Evolutionary conservation across 2,329 filamentous ascomycete genomes (phyloP).

Genomic region (Apiospora marii): DNA sequence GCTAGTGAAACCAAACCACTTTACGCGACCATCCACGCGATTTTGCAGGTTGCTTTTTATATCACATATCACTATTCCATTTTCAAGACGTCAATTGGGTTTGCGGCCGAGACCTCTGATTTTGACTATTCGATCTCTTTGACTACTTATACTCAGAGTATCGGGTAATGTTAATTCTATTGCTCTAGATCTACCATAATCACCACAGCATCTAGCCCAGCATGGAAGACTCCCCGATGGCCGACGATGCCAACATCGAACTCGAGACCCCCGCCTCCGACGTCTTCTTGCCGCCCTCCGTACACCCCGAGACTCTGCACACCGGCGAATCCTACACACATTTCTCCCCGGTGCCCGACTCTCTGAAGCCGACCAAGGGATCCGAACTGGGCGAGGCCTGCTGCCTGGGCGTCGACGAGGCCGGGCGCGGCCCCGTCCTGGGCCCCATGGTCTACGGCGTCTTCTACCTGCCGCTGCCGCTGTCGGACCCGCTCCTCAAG

Average conservation of each 20-base stretch:
- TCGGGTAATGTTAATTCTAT: background rate
- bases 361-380: slow-evolving; percentile 56
- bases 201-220: slow-evolving; percentile 16
- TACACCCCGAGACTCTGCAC: slow-evolving; percentile 64
- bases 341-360: slow-evolving; percentile 72
- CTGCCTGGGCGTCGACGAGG: slow-evolving; percentile 90
- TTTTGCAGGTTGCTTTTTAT: background rate
- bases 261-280: slow-evolving; percentile 44
- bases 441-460: slow-evolving; percentile 79
- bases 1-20: slow-evolving; percentile 17
- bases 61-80: background rate
- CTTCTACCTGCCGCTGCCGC: slow-evolving; percentile 77
- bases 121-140: background rate
- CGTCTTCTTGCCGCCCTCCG: slow-evolving; percentile 73
- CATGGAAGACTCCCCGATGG: slow-evolving; percentile 52
- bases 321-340: slow-evolving; percentile 74
- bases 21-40: background rate
- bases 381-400: slow-evolving; percentile 58
- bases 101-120: background rate
- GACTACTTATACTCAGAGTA: background rate
- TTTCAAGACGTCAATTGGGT: background rate
- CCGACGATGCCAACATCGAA: slow-evolving; percentile 42
- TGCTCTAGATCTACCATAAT: background rate
- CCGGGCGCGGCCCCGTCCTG: slow-evolving; percentile 91
- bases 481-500: slow-evolving; percentile 77